Evolutionary conservation across 2,329 filamentous ascomycete genomes (phyloP).

Genomic region (Alternaria sp.): DNA sequence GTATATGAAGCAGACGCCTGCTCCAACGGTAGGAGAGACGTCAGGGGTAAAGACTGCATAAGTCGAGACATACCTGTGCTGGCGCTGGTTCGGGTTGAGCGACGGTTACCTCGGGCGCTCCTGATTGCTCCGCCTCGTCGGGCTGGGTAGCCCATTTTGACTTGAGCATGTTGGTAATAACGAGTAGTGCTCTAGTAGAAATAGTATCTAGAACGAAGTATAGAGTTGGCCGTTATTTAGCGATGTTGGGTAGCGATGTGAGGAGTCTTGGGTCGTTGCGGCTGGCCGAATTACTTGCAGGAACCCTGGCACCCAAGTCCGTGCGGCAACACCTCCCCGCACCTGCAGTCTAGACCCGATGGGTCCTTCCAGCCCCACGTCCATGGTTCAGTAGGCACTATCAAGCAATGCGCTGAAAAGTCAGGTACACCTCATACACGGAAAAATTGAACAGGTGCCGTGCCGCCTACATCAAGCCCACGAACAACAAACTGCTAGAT

Average conservation of each 20-base stretch:
- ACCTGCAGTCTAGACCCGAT: conserved; percentile 6
- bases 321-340: conserved; percentile 11
- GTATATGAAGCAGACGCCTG: no score
- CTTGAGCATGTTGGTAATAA: conserved; percentile 33
- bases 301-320: conserved; percentile 5
- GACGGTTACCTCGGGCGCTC: conserved; percentile 3
- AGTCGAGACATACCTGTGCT: conserved; percentile 8
- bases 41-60: background rate
- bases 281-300: conserved; percentile 8
- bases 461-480: background rate
- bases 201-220: background rate
- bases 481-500: background rate
- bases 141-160: conserved; percentile 43
- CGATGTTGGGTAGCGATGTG: background rate
- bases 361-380: background rate
- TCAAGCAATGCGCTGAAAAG: no score
- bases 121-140: conserved; percentile 9
- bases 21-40: background rate
- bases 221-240: background rate
- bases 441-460: background rate
- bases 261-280: background rate
- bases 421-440: background rate
- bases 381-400: no score
- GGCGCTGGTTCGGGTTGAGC: conserved; percentile 11
- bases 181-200: conserved; percentile 1